Percentiles rank a stretch among this genome's conserved stretches.
These are phyloP conservation scores for Chrysoporthe austroafricana DNA, from an alignment of 2,329 filamentous ascomycete species.

Conservation along the genomic window DNA sequence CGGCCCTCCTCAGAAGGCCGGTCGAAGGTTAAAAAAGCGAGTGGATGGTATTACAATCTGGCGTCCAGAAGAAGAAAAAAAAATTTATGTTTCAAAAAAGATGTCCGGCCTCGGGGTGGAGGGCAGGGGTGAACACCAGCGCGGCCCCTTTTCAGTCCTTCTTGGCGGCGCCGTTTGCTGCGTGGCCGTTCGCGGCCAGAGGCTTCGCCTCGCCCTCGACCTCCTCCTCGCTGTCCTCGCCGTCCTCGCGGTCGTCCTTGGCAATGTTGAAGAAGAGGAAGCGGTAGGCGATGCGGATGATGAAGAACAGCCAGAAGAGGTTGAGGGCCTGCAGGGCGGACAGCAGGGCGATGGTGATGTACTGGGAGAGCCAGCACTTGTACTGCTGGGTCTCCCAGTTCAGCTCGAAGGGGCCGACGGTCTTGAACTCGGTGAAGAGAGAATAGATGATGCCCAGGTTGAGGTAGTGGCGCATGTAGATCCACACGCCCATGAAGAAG, in stretches of 20 bases:
- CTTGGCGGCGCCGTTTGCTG: slow-evolving; percentile 32
- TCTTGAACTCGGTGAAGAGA: slow-evolving; percentile 75
- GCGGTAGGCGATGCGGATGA: slow-evolving; percentile 73
- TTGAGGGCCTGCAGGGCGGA: slow-evolving; percentile 74
- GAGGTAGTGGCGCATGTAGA: slow-evolving; percentile 86
- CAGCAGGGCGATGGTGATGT: slow-evolving; percentile 69
- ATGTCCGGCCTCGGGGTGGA: background rate
- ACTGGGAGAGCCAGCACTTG: slow-evolving; percentile 73
- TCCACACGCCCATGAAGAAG: slow-evolving; percentile 81
- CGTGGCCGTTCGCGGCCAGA: slow-evolving; percentile 25
- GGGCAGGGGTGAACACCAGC: background rate
- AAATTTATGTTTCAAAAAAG: background rate
- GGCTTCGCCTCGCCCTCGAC: slow-evolving; percentile 34
- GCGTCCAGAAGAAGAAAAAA: slow-evolving; percentile 3
- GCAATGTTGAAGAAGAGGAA: slow-evolving; percentile 65
- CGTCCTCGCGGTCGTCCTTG: slow-evolving; percentile 74
- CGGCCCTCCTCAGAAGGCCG: background rate
- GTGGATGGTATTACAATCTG: slow-evolving; percentile 20
- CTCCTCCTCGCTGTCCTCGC: slow-evolving; percentile 66
- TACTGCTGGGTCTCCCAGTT: slow-evolving; percentile 79
- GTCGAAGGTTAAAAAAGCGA: slow-evolving; percentile 14
- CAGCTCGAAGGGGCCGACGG: slow-evolving; percentile 73
- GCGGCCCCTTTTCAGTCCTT: slow-evolving; percentile 15
- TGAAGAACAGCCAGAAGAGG: slow-evolving; percentile 81
- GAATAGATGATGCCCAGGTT: slow-evolving; percentile 79